Evolutionary conservation across 371 early-diverging fungal species (phyloP), one percentile per base, ranked within the genome.

Genomic region (Globomyces sp.): DNA sequence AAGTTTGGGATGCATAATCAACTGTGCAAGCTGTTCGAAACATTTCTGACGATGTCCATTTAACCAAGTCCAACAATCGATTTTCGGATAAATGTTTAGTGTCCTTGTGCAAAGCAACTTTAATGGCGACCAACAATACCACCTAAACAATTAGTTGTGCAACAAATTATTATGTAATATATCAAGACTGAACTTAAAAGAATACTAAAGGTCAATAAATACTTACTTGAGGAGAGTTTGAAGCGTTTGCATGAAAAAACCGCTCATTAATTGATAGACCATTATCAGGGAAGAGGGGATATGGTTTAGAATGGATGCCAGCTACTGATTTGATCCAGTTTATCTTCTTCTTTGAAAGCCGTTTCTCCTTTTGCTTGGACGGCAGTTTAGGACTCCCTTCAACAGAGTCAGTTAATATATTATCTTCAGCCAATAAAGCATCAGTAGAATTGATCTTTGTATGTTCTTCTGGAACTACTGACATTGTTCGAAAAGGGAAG

Each of bases 221-320:
- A 40, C 9, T n/a, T 41, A 65, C 65, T 37, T 68, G 46, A 61
- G 61, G 45, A 73, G 72, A 47, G 72, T 72, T 43, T 57, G 69
- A 24, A 24, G 24, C 24, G 24, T 69, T 70, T 36, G 75, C 68
- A 67, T 64, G 70, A 63, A 78, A 78, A 58, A 73, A 70, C 3
- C 74, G 71, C 68, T 78, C 78, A 1, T 71, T 66, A 44, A 78
- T 71, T 11, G 75, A 72, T 4, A 78, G 70, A 41, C 66, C 64
- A 55, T 68, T 64, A 10, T 13, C 37, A 9, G 71, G 71, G 40
- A 71, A 55, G 42, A 67, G 10, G 3, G 71, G 51, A 44, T 68
- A 59, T 43, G 51, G 58, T 41, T 63, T 63, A 9, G 39, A 4
- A 11, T 63, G 13, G n/a, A 63, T 43, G 3, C 63, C 63, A 37